Evolutionary conservation across 1,284 basidiomycete species (phyloP), one percentile per base, ranked within the genome.

Genomic region (Irpex sp.): DNA sequence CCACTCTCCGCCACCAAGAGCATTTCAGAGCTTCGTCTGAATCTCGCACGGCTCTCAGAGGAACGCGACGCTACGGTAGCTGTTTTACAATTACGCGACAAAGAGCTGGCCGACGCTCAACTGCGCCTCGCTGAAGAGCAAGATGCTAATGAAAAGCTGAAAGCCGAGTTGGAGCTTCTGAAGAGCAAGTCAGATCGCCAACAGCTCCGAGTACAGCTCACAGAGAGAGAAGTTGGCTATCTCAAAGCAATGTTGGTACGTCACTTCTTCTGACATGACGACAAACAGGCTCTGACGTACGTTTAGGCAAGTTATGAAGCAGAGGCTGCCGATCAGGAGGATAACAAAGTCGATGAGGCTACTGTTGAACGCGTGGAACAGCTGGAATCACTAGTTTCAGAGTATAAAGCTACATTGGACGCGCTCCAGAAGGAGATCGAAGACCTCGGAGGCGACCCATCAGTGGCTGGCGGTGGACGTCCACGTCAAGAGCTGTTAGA

Each of bases 241-340:
- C 71, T 90, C 64, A 81, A 86, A 64, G 85, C 84, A 0, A 77
- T 92, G 48, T 73, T 91, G 70, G 86, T 89, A 58, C 62, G 85
- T 21, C 4, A 7, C 57, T 63, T 37, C 15, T 15, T 15, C 15
- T 40, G 38, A 40, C 38, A 40, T 40, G 38, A 15, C 7, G 38
- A 40, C 8, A 9, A 40, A 40, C 15, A 15, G 15, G 38, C 38
- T 64, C 21, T 17, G 36, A 34, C 56, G 60, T 38, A 36, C 37
- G 58, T 19, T 19, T 60, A 89, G 86, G 82, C 84, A 0, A 88
- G 86, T 68, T 91, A 81, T 70, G 80, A 79, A 15, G 79, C 82
- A 0, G 87, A 89, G 72, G 82, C 85, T 44, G 73, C 76, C 3
- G 67, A 72, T 1, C 71, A 75, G 31, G 76, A 68, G 2, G 65